A percentile compares a stretch with the other conserved stretches of the same genome.
Conservation (phyloP, 1,284 basidiomycete species). For the Cryptococcus deneoformans region DNA sequence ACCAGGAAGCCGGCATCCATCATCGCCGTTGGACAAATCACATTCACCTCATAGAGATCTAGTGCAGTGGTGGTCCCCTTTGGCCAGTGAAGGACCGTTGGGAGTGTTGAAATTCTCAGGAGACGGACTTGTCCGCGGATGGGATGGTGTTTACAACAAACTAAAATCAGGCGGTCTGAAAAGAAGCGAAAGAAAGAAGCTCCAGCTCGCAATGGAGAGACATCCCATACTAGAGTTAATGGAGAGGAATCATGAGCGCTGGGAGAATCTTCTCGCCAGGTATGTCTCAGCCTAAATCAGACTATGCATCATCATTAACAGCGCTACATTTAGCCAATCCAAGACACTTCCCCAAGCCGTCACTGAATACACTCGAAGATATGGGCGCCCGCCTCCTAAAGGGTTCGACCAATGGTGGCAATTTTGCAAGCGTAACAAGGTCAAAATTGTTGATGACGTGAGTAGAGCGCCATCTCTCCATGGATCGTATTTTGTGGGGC, state of each 20-base stretch:
- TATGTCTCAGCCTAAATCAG: constrained; percentile 13
- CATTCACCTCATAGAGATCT: constrained; percentile 7
- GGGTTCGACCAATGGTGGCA: constrained; percentile 52
- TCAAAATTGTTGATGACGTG: constrained; percentile 51
- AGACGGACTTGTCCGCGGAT: constrained; percentile 34
- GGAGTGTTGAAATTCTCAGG: constrained; percentile 15
- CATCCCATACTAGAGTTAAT: constrained; percentile 46
- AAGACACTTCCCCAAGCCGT: constrained; percentile 48
- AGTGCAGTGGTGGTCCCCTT: constrained; percentile 6
- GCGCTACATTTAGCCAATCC: constrained; percentile 32
- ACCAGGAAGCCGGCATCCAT: not conserved
- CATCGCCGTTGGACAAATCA: constrained; percentile 1
- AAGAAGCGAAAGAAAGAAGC: constrained; percentile 19
- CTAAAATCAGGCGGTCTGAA: constrained; percentile 9
- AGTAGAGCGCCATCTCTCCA: constrained; percentile 10
- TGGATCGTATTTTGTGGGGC: not conserved
- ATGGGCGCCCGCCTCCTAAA: constrained; percentile 49
- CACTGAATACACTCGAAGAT: constrained; percentile 46
- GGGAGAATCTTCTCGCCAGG: constrained; percentile 37
- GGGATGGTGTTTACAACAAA: constrained; percentile 24
- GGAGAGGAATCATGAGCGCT: constrained; percentile 30
- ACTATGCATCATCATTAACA: not conserved
- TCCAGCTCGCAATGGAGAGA: constrained; percentile 17
- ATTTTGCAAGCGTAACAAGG: constrained; percentile 40
- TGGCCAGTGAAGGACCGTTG: not conserved